A percentile compares a stretch with the other conserved stretches of the same genome.
Conservation (phyloP, 208 protist species). For the Tritrichomonas foetus region DNA sequence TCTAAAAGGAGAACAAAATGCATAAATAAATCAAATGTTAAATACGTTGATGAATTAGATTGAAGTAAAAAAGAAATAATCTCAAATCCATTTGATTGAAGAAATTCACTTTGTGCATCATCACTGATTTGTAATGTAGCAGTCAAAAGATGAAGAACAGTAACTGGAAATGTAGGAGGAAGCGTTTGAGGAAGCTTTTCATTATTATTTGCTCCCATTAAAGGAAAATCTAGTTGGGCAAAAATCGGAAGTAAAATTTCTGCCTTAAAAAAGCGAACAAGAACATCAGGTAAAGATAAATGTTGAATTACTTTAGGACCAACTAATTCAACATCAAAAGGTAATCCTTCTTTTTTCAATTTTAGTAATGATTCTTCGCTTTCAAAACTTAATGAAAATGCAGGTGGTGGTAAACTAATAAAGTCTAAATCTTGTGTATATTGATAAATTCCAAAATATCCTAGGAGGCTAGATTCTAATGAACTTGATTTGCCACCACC, state of each 20-base stretch:
- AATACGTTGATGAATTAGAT: not conserved
- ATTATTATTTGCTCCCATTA: not conserved
- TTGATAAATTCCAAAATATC: too few relatives aligned
- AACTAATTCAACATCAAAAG: too few relatives aligned
- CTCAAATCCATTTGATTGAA: not conserved
- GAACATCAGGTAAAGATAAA: not conserved
- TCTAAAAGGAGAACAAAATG: not conserved
- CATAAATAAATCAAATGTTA: not conserved
- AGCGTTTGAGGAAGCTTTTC: not conserved
- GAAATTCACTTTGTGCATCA: not conserved
- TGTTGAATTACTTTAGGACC: not conserved
- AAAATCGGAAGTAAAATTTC: not conserved
- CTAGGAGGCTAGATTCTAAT: too few relatives aligned
- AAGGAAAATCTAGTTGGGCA: not conserved
- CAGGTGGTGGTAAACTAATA: too few relatives aligned
- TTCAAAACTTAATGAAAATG: too few relatives aligned
- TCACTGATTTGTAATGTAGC: not conserved
- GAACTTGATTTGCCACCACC: too few relatives aligned
- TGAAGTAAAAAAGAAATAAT: not conserved
- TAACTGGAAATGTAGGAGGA: not conserved
- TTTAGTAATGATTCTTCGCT: too few relatives aligned
- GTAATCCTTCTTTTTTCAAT: too few relatives aligned
- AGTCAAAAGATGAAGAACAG: not conserved
- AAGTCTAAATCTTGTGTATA: too few relatives aligned
- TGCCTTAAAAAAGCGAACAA: not conserved